Conservation (phyloP, 1,284 basidiomycete genomes). For the Cryptococcus amylolentus region DNA sequence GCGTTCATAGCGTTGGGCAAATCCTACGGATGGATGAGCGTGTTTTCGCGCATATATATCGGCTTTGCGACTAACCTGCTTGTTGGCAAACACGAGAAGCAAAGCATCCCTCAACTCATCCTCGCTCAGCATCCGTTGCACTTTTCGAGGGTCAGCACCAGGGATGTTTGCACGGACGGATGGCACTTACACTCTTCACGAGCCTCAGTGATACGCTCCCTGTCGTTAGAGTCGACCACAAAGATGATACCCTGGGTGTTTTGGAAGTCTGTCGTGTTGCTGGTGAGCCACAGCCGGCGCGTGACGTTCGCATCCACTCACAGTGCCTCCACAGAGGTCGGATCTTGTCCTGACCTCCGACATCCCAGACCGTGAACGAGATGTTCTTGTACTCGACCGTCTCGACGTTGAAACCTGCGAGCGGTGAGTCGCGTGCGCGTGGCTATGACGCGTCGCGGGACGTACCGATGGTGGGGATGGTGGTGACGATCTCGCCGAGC, state of each 20-base stretch:
- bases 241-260: conserved; percentile 99
- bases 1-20: conserved; percentile 99
- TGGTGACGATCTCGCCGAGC: conserved; percentile 98
- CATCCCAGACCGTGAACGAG: conserved; percentile 87
- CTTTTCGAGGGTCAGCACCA: conserved; percentile 18
- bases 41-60: background rate
- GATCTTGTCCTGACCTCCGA: conserved; percentile 83
- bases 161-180: background rate
- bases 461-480: conserved; percentile 96
- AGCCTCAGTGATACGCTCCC: conserved; percentile 98
- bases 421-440: conserved; percentile 14
- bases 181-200: conserved; percentile 75
- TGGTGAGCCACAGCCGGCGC: background rate
- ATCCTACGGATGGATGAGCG: conserved; percentile 55
- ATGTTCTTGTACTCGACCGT: conserved; percentile 91
- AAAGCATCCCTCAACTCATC: conserved; percentile 98
- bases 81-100: conserved; percentile 98
- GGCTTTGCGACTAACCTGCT: conserved; percentile 58
- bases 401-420: conserved; percentile 95
- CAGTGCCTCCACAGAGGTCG: conserved; percentile 98
- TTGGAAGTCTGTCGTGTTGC: conserved; percentile 83
- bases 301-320: conserved; percentile 52
- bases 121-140: conserved; percentile 99
- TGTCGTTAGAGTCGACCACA: conserved; percentile 99
- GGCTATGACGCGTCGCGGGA: conserved; percentile 20